Percentiles rank a stretch among this genome's conserved stretches.
phyloP scores from a whole-genome alignment of 2,329 filamentous ascomycete species.

The Penicillium verrucosum region DNA sequence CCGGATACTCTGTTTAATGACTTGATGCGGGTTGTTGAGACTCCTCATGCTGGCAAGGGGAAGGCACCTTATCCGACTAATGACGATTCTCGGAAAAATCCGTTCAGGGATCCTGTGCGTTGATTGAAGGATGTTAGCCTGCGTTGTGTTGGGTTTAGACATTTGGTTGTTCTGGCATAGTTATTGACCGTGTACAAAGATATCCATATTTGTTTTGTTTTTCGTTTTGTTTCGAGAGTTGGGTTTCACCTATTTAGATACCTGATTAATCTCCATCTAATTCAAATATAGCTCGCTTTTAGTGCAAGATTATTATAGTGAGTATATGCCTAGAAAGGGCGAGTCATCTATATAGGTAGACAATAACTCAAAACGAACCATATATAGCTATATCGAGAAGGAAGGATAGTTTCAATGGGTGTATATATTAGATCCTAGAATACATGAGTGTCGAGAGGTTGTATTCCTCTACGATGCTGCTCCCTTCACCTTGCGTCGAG shows the following conservation, averaged over 20 bases:
- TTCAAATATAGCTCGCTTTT: background rate
- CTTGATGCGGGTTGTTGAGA: slow-evolving; percentile 39
- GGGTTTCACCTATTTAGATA: background rate
- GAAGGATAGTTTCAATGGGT: background rate
- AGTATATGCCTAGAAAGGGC: background rate
- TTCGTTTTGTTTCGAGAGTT: background rate
- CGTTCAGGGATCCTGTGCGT: slow-evolving; percentile 3
- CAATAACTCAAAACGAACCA: background rate
- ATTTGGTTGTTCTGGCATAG: background rate
- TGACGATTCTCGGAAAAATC: slow-evolving; percentile 7
- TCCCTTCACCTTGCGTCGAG: slow-evolving; percentile 30
- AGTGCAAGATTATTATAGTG: background rate
- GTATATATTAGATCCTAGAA: slow-evolving; percentile 6
- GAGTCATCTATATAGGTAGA: background rate
- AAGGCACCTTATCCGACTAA: slow-evolving; percentile 31
- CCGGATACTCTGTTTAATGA: slow-evolving; percentile 39
- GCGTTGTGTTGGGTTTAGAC: background rate
- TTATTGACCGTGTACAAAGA: slow-evolving; percentile 2
- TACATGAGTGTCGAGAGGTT: background rate
- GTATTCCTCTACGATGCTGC: slow-evolving; percentile 2
- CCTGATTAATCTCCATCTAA: background rate
- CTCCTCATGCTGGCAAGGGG: slow-evolving; percentile 16
- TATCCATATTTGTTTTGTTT: slow-evolving; percentile 2
- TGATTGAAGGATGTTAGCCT: background rate
- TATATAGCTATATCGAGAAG: background rate